Base-by-base conservation (phyloP, 495 filamentous ascomycete species). In the Trichoderma reesei region DNA sequence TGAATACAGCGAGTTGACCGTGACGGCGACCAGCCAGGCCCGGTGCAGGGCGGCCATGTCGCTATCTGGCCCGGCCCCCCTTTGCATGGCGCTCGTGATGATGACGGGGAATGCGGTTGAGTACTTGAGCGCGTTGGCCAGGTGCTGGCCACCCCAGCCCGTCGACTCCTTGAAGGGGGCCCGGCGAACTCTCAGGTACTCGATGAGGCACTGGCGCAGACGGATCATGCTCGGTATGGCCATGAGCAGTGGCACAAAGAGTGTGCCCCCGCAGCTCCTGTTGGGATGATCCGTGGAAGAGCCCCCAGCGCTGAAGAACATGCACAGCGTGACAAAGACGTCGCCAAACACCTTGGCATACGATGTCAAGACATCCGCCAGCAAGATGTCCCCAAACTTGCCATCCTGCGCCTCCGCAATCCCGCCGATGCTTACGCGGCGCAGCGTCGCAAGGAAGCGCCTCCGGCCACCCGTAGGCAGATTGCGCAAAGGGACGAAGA, bases 71-170 rank as follows among this genome's bases (percentile, higher is more conserved):
- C 79, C 81, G 61, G 85, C 84, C 65, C 86, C 89, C 41, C 91
- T 82, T 74, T 94, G 82, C 70, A 93, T 73, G 0, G 90, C 85
- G 48, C 82, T 81, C 62, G 96, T 77, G 60, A 92, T 78, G 65
- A 97, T 91, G 63, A 97, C 91, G 9, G 94, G 94, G 71, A 98
- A 96, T 0, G 94, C 92, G 18, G 83, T 88, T 11, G 88, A 82
- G 74, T 98, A 98, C 72, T 98, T 98, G 64, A 89, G 73, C 33
- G 93, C 93, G 79, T 98, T 98, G 69, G 89, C 88, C 37, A 96
- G 77, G 72, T 98, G 93, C 70, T 93, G 88, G 42, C 86, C 89
- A 42, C 88, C 90, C 83, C 83, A 88, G 8, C 84, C 86, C 3
- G 72, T 69, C 1, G 74, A 60, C 65, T 77, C 74, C 48, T 68